These are phyloP conservation scores for Teunomyces atbi DNA, from an alignment of 805 yeast genomes.

Conservation along the genomic window DNA sequence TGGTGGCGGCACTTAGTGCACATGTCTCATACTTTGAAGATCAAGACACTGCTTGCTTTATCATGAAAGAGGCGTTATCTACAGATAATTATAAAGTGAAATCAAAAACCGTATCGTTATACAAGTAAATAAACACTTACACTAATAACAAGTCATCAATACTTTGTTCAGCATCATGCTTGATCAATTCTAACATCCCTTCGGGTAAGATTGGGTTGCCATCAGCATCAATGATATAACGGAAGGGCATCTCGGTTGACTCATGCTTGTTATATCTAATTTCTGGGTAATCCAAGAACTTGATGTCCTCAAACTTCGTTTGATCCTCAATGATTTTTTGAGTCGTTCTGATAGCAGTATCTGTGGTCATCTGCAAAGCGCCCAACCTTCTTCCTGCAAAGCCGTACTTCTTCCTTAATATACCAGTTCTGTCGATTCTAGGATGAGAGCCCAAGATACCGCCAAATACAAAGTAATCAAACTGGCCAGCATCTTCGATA, in stretches of 20 bases:
- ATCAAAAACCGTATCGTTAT: slow-evolving; percentile 27
- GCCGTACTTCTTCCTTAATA: slow-evolving; percentile 75
- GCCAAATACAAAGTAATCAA: slow-evolving; percentile 91
- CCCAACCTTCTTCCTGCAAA: slow-evolving; percentile 87
- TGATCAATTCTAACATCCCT: slow-evolving; percentile 87
- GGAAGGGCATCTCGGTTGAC: slow-evolving; percentile 96
- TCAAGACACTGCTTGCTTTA: slow-evolving; percentile 75
- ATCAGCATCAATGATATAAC: slow-evolving; percentile 68
- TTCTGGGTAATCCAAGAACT: slow-evolving; percentile 91
- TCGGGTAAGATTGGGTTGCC: slow-evolving; percentile 82
- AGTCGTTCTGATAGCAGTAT: slow-evolving; percentile 93
- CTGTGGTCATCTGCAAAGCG: slow-evolving; percentile 92
- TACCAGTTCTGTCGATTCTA: slow-evolving; percentile 89
- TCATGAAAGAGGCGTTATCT: slow-evolving; percentile 56
- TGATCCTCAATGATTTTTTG: slow-evolving; percentile 68
- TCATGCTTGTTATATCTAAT: slow-evolving; percentile 84
- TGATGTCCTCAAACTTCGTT: slow-evolving; percentile 63
- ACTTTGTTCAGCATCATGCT: slow-evolving; percentile 79
- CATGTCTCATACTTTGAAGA: slow-evolving; percentile 90
- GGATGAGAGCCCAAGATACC: slow-evolving; percentile 96
- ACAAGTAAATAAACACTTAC: slow-evolving; percentile 16
- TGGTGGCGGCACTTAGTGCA: slow-evolving; percentile 79
- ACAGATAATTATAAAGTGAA: slow-evolving; percentile 16
- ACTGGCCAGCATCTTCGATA: slow-evolving; percentile 64
- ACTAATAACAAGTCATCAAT: slow-evolving; percentile 63